Conservation (phyloP, 2,329 filamentous ascomycete species). For the Ceratocystis alfenasii region DNA sequence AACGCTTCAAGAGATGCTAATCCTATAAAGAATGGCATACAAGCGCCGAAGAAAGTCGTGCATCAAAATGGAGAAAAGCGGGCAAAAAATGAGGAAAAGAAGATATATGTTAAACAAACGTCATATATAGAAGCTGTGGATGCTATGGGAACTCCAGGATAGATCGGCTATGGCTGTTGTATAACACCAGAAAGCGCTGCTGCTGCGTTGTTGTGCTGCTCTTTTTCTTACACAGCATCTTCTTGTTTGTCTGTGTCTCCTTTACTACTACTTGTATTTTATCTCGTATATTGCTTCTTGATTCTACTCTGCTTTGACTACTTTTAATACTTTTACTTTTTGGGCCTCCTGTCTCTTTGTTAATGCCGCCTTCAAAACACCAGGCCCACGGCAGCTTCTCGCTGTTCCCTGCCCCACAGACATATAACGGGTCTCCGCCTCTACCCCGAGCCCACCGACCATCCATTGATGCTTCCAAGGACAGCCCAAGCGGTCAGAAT, state of each 20-base stretch:
- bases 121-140: no score
- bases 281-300: background rate
- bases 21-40: constrained; percentile 9
- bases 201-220: background rate
- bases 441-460: constrained; percentile 7
- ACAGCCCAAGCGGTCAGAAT: background rate
- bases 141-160: background rate
- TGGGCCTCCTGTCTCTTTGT: background rate
- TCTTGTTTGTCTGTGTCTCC: background rate
- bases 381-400: constrained; percentile 18
- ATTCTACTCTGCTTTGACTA: background rate
- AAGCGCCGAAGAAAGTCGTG: background rate
- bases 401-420: constrained; percentile 16
- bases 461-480: constrained; percentile 12
- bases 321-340: background rate
- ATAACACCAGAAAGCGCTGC: constrained; percentile 8
- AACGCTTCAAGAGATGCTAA: background rate
- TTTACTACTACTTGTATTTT: background rate
- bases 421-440: constrained; percentile 12
- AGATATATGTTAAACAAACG: background rate
- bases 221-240: constrained; percentile 7
- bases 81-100: background rate
- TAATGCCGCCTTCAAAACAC: constrained; percentile 11
- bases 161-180: background rate
- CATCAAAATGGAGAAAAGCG: background rate